A percentile compares a stretch with the other conserved stretches of the same genome.
phyloP scores from a whole-genome alignment of 2,329 filamentous ascomycete genomes.

The Thielaviopsis punctulata region DNA sequence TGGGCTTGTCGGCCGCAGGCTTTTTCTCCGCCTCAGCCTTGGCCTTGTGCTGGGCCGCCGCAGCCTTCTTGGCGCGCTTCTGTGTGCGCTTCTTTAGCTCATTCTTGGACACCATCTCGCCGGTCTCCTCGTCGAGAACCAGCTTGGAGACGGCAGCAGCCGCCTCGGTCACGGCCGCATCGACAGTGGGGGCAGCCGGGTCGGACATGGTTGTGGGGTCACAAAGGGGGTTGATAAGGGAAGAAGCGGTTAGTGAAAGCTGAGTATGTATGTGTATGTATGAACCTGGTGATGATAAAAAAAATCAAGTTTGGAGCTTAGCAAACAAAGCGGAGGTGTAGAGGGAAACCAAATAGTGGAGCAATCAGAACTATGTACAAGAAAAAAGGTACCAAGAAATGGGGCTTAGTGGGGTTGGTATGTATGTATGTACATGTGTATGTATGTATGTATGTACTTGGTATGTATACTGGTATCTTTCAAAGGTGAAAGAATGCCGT shows the following conservation, averaged over 20 bases:
- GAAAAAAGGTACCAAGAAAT: not conserved
- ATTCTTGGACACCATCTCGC: conserved; percentile 48
- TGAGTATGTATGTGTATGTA: not conserved
- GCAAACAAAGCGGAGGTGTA: not conserved
- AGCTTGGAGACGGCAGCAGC: conserved; percentile 38
- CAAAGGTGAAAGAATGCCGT: too few species aligned
- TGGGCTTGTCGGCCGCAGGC: conserved; percentile 19
- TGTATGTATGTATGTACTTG: too few species aligned
- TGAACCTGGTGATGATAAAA: not conserved
- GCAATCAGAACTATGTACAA: not conserved
- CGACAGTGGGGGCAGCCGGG: not conserved
- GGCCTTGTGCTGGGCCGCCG: conserved; percentile 34
- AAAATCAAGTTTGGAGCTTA: not conserved
- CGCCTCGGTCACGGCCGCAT: conserved; percentile 21
- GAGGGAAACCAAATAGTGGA: not conserved
- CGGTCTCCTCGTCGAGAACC: conserved; percentile 43
- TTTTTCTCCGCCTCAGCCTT: conserved; percentile 16
- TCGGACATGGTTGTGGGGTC: conserved; percentile 2
- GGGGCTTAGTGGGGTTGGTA: not conserved
- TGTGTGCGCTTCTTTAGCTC: conserved; percentile 44
- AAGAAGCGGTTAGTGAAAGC: not conserved
- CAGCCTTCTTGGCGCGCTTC: conserved; percentile 41
- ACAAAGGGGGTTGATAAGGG: not conserved
- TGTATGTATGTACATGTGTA: too few species aligned
- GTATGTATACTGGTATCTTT: too few species aligned